These are phyloP conservation scores for Schizophyllum amplum DNA, from an alignment of 1,284 basidiomycete species.

Conservation along the genomic window DNA sequence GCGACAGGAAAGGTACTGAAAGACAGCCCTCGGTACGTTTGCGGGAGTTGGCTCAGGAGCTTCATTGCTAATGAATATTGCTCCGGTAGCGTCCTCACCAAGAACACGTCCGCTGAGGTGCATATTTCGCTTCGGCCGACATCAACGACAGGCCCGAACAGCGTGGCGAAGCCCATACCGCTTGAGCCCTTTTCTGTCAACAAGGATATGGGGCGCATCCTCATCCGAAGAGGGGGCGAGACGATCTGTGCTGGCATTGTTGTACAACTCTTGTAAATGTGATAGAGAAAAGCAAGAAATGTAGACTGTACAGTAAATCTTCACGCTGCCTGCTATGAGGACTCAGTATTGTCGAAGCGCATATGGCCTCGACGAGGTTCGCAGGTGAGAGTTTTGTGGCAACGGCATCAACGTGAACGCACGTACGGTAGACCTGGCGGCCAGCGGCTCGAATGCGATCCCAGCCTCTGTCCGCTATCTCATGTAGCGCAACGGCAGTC, in stretches of 20 bases:
- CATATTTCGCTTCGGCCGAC: slow-evolving; percentile 68
- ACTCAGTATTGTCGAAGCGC: too few relatives aligned
- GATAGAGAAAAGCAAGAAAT: too few relatives aligned
- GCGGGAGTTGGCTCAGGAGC: slow-evolving; percentile 2
- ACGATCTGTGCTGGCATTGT: slow-evolving; percentile 75
- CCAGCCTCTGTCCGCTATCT: slow-evolving; percentile 30
- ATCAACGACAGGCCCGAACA: slow-evolving; percentile 39
- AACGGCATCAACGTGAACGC: slow-evolving; percentile 45
- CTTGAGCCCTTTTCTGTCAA: slow-evolving; percentile 84
- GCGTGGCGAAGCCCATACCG: slow-evolving; percentile 58
- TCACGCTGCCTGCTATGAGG: too few relatives aligned
- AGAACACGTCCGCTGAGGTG: slow-evolving; percentile 78
- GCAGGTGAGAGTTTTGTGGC: slow-evolving; percentile 51
- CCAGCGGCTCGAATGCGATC: slow-evolving; percentile 38
- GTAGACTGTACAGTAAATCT: not conserved
- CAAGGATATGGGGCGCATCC: slow-evolving; percentile 93
- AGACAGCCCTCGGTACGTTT: slow-evolving; percentile 70
- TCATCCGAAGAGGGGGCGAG: slow-evolving; percentile 85
- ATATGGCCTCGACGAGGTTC: slow-evolving; percentile 34
- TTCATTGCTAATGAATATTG: not conserved
- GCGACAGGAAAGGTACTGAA: slow-evolving; percentile 70
- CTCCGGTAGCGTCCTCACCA: slow-evolving; percentile 66
- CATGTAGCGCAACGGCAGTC: slow-evolving; percentile 41
- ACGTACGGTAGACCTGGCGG: slow-evolving; percentile 68
- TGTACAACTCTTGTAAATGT: not conserved